Percentiles rank a stretch among this genome's conserved stretches.
Conservation (phyloP, 305 asterid species). For the Fraxinus dipetala region DNA sequence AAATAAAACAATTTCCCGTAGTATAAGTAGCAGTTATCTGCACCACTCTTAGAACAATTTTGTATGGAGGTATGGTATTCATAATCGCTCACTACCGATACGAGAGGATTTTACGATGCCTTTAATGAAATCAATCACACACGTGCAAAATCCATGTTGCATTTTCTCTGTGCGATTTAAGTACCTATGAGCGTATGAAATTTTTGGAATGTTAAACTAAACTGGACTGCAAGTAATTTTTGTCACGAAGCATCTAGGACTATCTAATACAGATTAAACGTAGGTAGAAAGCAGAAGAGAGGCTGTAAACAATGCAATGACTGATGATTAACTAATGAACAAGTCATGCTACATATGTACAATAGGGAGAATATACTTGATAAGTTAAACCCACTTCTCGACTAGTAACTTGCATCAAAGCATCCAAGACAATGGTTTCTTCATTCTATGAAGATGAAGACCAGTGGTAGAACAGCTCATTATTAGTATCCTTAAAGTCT, state of each 20-base stretch:
- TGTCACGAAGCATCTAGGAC: background rate
- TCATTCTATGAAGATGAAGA: background rate
- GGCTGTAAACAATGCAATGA: background rate
- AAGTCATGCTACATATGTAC: conserved; percentile 24
- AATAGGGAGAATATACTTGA: conserved; percentile 16
- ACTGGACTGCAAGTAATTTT: background rate
- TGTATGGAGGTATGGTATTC: background rate
- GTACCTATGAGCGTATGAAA: background rate
- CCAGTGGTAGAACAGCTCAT: background rate
- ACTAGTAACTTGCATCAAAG: background rate
- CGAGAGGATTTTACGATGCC: background rate
- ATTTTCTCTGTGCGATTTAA: background rate
- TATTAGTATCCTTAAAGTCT: background rate
- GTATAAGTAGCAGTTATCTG: background rate
- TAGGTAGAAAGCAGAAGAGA: background rate
- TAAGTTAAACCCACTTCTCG: background rate
- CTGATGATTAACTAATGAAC: conserved; percentile 14
- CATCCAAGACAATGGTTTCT: background rate
- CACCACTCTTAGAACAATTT: background rate
- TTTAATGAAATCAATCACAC: background rate
- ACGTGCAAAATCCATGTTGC: background rate
- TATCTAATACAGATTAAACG: background rate
- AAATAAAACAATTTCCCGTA: background rate
- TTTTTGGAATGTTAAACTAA: background rate
- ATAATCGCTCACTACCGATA: background rate